A percentile compares a stretch with the other conserved stretches of the same genome.
phyloP scores from a whole-genome alignment of 2,329 filamentous ascomycete genomes.

The Xylariaceae sp. region DNA sequence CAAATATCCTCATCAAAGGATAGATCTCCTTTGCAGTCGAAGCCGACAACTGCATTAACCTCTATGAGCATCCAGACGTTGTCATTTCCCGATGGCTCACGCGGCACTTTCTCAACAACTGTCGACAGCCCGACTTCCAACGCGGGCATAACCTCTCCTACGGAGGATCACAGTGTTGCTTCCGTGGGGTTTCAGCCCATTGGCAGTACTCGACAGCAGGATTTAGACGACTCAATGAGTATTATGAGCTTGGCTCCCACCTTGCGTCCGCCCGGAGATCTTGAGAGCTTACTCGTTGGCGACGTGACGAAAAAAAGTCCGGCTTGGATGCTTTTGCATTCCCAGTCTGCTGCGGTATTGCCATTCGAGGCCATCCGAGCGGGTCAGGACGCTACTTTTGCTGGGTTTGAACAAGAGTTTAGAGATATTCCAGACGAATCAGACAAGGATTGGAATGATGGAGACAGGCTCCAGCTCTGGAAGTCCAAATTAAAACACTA shows the following conservation, averaged over 20 bases:
- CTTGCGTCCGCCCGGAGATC: constrained; percentile 59
- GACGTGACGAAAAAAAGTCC: constrained; percentile 60
- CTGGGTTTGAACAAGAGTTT: constrained; percentile 72
- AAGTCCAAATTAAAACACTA: constrained; percentile 95
- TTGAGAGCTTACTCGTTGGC: constrained; percentile 75
- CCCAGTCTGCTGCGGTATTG: constrained; percentile 53
- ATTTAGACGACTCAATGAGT: constrained; percentile 57
- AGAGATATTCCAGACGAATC: constrained; percentile 59
- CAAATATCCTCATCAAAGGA: constrained; percentile 23
- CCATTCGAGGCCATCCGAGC: constrained; percentile 53
- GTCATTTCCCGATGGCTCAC: constrained; percentile 63
- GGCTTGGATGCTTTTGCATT: constrained; percentile 62
- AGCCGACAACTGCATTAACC: constrained; percentile 79
- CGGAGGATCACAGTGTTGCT: constrained; percentile 17
- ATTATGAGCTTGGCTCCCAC: constrained; percentile 61
- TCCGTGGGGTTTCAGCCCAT: constrained; percentile 26
- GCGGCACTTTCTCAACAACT: constrained; percentile 52
- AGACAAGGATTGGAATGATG: constrained; percentile 41
- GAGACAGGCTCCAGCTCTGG: constrained; percentile 66
- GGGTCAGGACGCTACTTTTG: constrained; percentile 45
- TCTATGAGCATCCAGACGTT: constrained; percentile 74
- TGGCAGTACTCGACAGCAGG: constrained; percentile 36
- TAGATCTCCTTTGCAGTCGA: constrained; percentile 45
- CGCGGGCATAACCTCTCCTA: constrained; percentile 32
- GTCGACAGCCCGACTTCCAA: constrained; percentile 32